phyloP scores from a whole-genome alignment of 345 rosid genomes.

The Pistacia atlantica region DNA sequence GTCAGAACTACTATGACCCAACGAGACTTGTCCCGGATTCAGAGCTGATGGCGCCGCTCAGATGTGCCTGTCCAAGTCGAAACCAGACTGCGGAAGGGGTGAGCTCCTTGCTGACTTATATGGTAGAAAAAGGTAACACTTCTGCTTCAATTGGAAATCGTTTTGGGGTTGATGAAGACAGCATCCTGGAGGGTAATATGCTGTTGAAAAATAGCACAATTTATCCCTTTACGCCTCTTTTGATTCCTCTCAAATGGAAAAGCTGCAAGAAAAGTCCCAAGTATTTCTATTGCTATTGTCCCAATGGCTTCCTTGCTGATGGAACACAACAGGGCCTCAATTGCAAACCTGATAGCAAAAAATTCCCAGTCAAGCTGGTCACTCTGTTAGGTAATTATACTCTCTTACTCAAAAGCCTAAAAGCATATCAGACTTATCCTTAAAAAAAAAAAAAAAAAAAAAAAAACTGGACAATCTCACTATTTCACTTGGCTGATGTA shows the following conservation, averaged over 20 bases:
- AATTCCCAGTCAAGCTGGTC: background rate
- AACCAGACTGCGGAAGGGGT: constrained; percentile 23
- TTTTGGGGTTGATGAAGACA: constrained; percentile 9
- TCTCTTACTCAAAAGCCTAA: background rate
- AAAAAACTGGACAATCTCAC: too few relatives aligned
- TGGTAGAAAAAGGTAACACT: constrained; percentile 24
- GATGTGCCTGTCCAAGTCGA: constrained; percentile 34
- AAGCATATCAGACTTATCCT: too few relatives aligned
- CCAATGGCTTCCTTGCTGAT: background rate
- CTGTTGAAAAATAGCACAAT: constrained; percentile 2
- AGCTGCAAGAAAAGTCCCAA: constrained; percentile 19
- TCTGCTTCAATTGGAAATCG: background rate
- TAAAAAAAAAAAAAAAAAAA: too few relatives aligned
- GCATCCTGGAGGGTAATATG: constrained; percentile 22
- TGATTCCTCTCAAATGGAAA: constrained; percentile 28
- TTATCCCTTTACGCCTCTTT: constrained; percentile 20
- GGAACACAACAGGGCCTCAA: background rate
- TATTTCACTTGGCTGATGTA: too few relatives aligned
- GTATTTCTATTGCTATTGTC: constrained; percentile 22
- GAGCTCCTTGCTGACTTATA: constrained; percentile 23
- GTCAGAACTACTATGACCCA: background rate
- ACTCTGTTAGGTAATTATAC: background rate
- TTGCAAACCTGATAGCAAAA: background rate
- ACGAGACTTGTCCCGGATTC: background rate
- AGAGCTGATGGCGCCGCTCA: constrained; percentile 18